Evolutionary conservation across 768 basidiomycete genomes (phyloP), one percentile per base, ranked within the genome.

Genomic region (Russula griseocarnosa): DNA sequence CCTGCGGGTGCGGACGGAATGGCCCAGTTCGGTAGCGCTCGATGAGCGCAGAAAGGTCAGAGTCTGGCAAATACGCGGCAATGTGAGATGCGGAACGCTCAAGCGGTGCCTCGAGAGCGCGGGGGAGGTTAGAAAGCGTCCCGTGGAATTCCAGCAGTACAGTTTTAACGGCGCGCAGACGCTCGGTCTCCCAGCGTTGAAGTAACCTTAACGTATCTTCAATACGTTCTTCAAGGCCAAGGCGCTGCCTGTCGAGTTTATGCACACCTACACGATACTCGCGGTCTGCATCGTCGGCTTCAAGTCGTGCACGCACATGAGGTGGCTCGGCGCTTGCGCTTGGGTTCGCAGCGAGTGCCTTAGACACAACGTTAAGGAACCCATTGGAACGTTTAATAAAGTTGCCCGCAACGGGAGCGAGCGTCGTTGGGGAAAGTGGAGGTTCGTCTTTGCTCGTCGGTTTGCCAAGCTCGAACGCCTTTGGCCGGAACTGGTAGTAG

Each of bases 1-100:
- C 78, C 59, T 92, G 92, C 0, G 95, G 83, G 42, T 78, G 79
- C 0, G 95, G 95, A 46, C 89, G 81, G 86, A 97, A 98, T 0
- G 94, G 90, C 0, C 95, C 95, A 1, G 94, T 96, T 60, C 95
- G 85, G 73, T 94, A 92, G 13, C 91, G 87, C 73, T 97, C 94
- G 65, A 97, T 94, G 55, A 96, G 82, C 11, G 90, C 92, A 14
- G 78, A 86, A 58, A 95, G 75, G 76, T 94, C 94, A 1, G 86
- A 85, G 66, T 97, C 94, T 3, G 94, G 94, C 65, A 94, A 87
- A 74, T 86, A 97, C 1, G 92, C 83, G 36, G 91, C 83, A 67
- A 95, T 82, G 54, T 94, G 81, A 1, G 90, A 87, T 1, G 82
- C 79, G 2, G 90, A 88, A 38, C 86, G 83, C 69, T 90, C 87